Conservation (phyloP, 148 eudicot genomes). For the Pouteria glomerata region DNA sequence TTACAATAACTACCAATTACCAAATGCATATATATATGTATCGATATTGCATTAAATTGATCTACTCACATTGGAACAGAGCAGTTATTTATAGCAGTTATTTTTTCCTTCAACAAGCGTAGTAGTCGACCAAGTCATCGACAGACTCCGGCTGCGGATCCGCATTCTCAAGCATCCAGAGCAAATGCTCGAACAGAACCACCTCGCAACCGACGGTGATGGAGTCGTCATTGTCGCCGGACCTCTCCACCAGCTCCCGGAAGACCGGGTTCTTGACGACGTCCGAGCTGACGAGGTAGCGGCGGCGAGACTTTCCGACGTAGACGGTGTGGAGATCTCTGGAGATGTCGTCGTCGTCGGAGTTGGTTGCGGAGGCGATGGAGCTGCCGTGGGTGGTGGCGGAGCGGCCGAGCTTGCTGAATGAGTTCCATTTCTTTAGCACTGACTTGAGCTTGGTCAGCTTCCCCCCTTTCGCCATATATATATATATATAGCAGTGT, state of each 20-base stretch:
- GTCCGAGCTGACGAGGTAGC: constrained; percentile 52
- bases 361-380: constrained; percentile 18
- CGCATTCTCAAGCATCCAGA: constrained; percentile 77
- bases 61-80: no score
- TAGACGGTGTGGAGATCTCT: constrained; percentile 45
- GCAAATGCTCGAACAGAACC: constrained; percentile 65
- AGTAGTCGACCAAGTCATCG: constrained; percentile 61
- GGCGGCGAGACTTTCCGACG: constrained; percentile 65
- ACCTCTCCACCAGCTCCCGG: constrained; percentile 44
- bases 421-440: constrained; percentile 68
- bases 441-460: constrained; percentile 54
- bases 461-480: constrained; percentile 61
- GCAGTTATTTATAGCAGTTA: no score
- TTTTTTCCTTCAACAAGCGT: no score
- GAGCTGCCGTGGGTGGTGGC: constrained; percentile 17
- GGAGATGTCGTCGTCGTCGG: no score
- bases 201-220: constrained; percentile 57
- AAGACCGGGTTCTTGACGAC: constrained; percentile 52
- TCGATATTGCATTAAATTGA: no score
- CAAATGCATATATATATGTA: no score
- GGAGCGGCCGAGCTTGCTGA: constrained; percentile 34
- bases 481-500: neutral
- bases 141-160: constrained; percentile 58
- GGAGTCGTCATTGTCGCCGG: constrained; percentile 15
- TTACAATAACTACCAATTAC: no score